Conservation (phyloP, 495 filamentous ascomycete genomes). For the Apiosordaria backusii region DNA sequence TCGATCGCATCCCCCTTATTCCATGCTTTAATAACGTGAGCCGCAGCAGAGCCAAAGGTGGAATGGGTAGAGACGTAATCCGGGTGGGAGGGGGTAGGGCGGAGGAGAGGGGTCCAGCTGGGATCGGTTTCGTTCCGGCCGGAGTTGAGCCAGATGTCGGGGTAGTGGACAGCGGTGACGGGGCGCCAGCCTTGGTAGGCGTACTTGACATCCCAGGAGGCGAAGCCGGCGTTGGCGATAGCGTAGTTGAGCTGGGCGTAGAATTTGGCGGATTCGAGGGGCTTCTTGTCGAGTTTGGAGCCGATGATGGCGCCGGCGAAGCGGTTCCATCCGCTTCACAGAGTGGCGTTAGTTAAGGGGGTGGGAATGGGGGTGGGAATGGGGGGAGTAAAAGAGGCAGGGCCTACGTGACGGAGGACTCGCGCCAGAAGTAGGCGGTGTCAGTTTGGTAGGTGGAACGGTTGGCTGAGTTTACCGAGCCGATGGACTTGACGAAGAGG, state of each 20-base stretch:
- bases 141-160: slow-evolving; percentile 25
- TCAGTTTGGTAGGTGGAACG: slow-evolving; percentile 29
- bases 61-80: slow-evolving; percentile 38
- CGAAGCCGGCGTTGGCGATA: slow-evolving; percentile 37
- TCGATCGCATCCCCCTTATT: slow-evolving; percentile 26
- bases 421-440: slow-evolving; percentile 35
- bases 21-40: slow-evolving; percentile 25
- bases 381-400: slow-evolving; percentile 2
- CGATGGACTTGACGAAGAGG: slow-evolving; percentile 28
- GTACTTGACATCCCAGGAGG: slow-evolving; percentile 34
- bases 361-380: slow-evolving; percentile 2
- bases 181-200: slow-evolving; percentile 32
- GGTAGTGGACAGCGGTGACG: slow-evolving; percentile 32
- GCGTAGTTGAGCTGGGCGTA: slow-evolving; percentile 39
- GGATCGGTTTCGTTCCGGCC: slow-evolving; percentile 24
- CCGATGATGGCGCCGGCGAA: slow-evolving; percentile 31
- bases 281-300: slow-evolving; percentile 24
- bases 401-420: slow-evolving; percentile 27
- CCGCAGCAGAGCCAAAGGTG: slow-evolving; percentile 35
- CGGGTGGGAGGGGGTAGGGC: slow-evolving; percentile 34
- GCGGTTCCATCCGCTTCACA: slow-evolving; percentile 35
- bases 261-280: slow-evolving; percentile 32
- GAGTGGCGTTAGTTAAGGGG: no score
- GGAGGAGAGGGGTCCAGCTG: slow-evolving; percentile 32
- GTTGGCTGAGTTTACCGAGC: slow-evolving; percentile 26